Evolutionary conservation across 768 basidiomycete genomes (phyloP).

Genomic region (Boletus sp.): DNA sequence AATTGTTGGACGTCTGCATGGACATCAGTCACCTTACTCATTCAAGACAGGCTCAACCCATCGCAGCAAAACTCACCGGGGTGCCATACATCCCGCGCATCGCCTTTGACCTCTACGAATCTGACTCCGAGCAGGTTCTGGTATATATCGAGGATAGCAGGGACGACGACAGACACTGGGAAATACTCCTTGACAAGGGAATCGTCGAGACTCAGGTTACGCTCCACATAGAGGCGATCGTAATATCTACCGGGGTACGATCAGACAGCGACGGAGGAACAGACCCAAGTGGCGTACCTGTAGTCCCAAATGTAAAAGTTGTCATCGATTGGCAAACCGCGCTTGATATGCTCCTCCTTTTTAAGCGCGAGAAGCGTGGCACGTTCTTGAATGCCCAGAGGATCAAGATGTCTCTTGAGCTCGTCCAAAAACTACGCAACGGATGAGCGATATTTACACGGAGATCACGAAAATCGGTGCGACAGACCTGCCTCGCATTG

Average conservation of each 20-base stretch:
- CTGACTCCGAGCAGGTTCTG: constrained; percentile 75
- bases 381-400: constrained; percentile 67
- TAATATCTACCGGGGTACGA: constrained; percentile 24
- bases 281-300: constrained; percentile 37
- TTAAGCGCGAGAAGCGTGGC: constrained; percentile 69
- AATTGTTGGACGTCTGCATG: constrained; percentile 74
- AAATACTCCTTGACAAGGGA: constrained; percentile 84
- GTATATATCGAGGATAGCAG: constrained; percentile 79
- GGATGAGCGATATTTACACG: neutral
- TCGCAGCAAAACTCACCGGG: constrained; percentile 47
- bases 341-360: constrained; percentile 63
- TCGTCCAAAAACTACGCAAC: constrained; percentile 66
- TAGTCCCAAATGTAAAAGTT: constrained; percentile 86
- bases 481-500: constrained; percentile 52
- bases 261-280: neutral
- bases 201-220: constrained; percentile 68
- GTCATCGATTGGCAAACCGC: constrained; percentile 60
- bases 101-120: constrained; percentile 54
- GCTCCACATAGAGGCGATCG: constrained; percentile 51
- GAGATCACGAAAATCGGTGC: neutral
- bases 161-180: constrained; percentile 80
- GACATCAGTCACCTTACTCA: neutral
- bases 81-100: constrained; percentile 73
- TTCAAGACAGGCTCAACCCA: neutral
- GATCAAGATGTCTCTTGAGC: constrained; percentile 67